phyloP scores from a whole-genome alignment of 805 yeast genomes.

The Candida sphagnicola region DNA sequence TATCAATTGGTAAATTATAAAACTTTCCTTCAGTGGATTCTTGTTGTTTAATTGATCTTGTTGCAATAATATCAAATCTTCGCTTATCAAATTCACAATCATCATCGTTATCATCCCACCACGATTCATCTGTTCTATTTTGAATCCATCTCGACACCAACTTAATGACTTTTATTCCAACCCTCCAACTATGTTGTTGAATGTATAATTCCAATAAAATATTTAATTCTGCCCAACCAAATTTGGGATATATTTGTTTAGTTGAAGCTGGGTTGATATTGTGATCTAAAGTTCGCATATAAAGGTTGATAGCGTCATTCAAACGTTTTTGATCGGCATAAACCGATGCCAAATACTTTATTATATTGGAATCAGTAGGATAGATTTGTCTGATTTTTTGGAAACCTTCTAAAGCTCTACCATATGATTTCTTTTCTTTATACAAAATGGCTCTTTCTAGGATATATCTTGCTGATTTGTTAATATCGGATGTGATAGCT shows the following conservation, averaged over 20 bases:
- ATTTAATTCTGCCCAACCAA: slow-evolving; percentile 88
- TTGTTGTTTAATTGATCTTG: slow-evolving; percentile 7
- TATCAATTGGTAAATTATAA: slow-evolving; percentile 74
- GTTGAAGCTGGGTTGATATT: slow-evolving; percentile 40
- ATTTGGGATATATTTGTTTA: slow-evolving; percentile 39
- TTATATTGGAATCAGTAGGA: slow-evolving; percentile 57
- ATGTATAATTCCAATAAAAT: slow-evolving; percentile 76
- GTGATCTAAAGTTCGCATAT: slow-evolving; percentile 57
- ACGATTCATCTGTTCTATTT: slow-evolving; percentile 55
- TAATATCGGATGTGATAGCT: slow-evolving; percentile 17
- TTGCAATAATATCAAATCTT: slow-evolving; percentile 33
- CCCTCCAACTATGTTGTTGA: slow-evolving; percentile 58
- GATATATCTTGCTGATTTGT: slow-evolving; percentile 43
- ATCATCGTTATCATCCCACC: slow-evolving; percentile 62
- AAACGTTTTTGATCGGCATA: slow-evolving; percentile 56
- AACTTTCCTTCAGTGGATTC: slow-evolving; percentile 14
- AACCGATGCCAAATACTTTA: slow-evolving; percentile 54
- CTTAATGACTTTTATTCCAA: slow-evolving; percentile 64
- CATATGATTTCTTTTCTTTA: slow-evolving; percentile 59
- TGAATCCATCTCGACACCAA: slow-evolving; percentile 82
- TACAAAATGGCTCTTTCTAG: slow-evolving; percentile 66
- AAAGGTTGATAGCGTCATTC: slow-evolving; percentile 71
- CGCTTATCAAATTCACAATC: slow-evolving; percentile 85
- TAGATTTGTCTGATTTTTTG: slow-evolving; percentile 49
- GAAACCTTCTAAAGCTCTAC: slow-evolving; percentile 72